A percentile compares a stretch with the other conserved stretches of the same genome.
Conservation (phyloP, 2,329 filamentous ascomycete genomes). For the Beauveria medogensis region DNA sequence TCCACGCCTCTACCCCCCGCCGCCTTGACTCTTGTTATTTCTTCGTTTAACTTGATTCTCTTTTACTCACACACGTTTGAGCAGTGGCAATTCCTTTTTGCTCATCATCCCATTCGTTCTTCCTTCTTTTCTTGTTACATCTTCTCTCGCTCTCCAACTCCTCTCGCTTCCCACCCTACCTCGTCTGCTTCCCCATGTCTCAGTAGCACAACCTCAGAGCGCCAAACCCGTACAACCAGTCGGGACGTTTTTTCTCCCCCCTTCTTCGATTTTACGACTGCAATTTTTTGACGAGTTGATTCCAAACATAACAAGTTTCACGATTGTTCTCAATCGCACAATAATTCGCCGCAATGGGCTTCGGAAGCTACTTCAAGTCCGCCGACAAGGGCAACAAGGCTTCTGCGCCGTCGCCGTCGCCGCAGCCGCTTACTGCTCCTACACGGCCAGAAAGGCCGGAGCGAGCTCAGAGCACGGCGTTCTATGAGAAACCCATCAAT, state of each 20-base stretch:
- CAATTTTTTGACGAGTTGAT: not conserved
- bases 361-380: conserved; percentile 53
- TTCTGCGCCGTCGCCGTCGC: conserved; percentile 3
- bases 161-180: not conserved
- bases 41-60: not conserved
- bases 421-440: conserved; percentile 13
- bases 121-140: not conserved
- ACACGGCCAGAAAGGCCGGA: conserved; percentile 15
- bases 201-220: not conserved
- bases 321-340: not conserved
- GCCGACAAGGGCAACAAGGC: conserved; percentile 23
- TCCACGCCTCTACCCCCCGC: not conserved
- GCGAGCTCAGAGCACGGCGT: conserved; percentile 19
- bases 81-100: not conserved
- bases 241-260: not conserved
- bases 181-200: not conserved
- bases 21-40: not conserved
- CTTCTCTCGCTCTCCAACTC: not conserved
- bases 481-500: conserved; percentile 30
- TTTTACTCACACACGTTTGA: not conserved
- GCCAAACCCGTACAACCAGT: not conserved
- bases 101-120: not conserved
- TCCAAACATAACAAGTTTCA: not conserved
- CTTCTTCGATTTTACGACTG: conserved; percentile 4
- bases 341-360: conserved; percentile 40